Conservation (phyloP, 2,329 filamentous ascomycete species). For the Xylariaceae sp. region DNA sequence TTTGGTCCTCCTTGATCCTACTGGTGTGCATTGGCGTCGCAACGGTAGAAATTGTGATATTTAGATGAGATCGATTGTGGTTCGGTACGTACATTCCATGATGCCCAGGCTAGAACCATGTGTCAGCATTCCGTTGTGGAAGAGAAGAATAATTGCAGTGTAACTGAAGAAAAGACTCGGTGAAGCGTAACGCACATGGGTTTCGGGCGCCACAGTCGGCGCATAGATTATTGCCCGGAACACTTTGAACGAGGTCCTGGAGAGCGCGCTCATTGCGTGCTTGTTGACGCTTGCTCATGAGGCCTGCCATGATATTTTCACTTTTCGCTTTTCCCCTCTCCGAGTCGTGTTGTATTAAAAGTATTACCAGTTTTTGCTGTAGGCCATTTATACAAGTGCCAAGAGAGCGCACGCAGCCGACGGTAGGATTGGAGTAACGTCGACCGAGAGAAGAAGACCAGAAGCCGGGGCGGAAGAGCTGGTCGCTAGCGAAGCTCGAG, state of each 20-base stretch:
- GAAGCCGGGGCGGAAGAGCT: conserved; percentile 8
- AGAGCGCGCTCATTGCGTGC: conserved; percentile 93
- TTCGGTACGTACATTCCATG: conserved; percentile 80
- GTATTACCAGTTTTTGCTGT: conserved; percentile 3
- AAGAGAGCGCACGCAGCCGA: conserved; percentile 26
- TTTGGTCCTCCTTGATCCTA: conserved; percentile 13
- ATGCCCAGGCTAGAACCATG: conserved; percentile 78
- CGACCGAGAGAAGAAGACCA: conserved; percentile 5
- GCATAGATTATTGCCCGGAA: conserved; percentile 90
- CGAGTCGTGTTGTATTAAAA: conserved; percentile 11
- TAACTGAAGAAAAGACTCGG: conserved; percentile 4
- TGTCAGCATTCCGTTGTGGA: conserved; percentile 19
- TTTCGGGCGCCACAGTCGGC: conserved; percentile 92
- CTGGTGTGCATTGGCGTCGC: conserved; percentile 9
- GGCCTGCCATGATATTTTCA: conserved; percentile 66
- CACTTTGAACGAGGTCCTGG: conserved; percentile 82
- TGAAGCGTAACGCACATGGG: conserved; percentile 71
- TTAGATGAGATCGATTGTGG: conserved; percentile 14
- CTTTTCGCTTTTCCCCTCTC: conserved; percentile 8
- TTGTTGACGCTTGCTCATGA: conserved; percentile 94
- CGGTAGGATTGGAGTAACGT: conserved; percentile 31
- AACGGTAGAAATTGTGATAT: not conserved
- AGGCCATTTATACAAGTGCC: conserved; percentile 21
- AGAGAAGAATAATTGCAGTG: conserved; percentile 1
- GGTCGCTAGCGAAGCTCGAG: conserved; percentile 1